These are phyloP conservation scores for Botrytis tulipae DNA, from an alignment of 2,329 filamentous ascomycete species.

Conservation along the genomic window DNA sequence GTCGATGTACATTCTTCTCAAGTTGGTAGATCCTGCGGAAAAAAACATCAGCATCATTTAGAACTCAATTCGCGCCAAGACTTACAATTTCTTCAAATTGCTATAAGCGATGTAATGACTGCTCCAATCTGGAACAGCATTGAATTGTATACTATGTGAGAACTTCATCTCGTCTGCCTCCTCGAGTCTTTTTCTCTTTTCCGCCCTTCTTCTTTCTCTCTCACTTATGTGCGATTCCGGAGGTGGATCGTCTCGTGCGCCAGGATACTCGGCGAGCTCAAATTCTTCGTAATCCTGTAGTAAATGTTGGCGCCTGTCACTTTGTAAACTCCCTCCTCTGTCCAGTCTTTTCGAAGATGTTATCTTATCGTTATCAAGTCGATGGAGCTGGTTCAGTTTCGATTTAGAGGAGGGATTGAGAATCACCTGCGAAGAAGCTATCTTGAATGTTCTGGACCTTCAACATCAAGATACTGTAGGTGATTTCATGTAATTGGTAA, in stretches of 20 bases:
- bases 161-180: conserved; percentile 95
- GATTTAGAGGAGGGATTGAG: conserved; percentile 31
- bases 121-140: conserved; percentile 99
- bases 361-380: conserved; percentile 21
- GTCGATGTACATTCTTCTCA: conserved; percentile 76
- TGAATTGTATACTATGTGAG: conserved; percentile 98
- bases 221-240: conserved; percentile 10
- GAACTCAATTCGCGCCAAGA: conserved; percentile 28
- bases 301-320: conserved; percentile 15
- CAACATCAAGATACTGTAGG: conserved; percentile 6
- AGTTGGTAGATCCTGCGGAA: conserved; percentile 80
- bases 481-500: conserved; percentile 7
- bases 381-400: conserved; percentile 13
- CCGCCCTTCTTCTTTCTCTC: conserved; percentile 47
- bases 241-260: conserved; percentile 19
- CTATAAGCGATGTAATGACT: conserved; percentile 97
- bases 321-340: conserved; percentile 20
- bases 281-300: conserved; percentile 31
- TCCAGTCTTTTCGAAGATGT: conserved; percentile 27
- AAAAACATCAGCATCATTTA: conserved; percentile 6
- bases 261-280: conserved; percentile 36
- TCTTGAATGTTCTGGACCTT: conserved; percentile 25
- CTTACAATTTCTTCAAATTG: conserved; percentile 96
- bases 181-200: conserved; percentile 70
- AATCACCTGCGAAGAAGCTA: conserved; percentile 27